These are phyloP conservation scores for Amphirosellinia nigrospora DNA, from an alignment of 495 filamentous ascomycete species.

Conservation along the genomic window DNA sequence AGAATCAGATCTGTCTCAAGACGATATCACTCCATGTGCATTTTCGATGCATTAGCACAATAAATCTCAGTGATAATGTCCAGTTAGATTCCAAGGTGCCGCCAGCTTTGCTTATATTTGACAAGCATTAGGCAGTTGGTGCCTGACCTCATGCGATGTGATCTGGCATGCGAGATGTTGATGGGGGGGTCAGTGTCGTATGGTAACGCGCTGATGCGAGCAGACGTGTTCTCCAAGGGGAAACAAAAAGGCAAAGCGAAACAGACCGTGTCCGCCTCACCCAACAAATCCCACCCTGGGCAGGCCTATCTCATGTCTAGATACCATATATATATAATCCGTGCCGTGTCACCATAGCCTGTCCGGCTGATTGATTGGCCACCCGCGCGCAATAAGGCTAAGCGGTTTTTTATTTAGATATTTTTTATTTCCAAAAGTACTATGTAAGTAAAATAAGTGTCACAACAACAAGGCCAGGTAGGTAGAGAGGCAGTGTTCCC, in stretches of 20 bases:
- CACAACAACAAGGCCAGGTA: slow-evolving; percentile 2
- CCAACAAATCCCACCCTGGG: not conserved
- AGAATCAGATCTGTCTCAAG: not conserved
- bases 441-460: not conserved
- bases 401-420: not conserved
- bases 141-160: slow-evolving; percentile 11
- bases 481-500: not conserved
- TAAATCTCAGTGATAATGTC: not conserved
- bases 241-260: not conserved
- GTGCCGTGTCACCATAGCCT: slow-evolving; percentile 21
- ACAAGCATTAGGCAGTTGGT: slow-evolving; percentile 15
- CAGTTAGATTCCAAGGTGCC: not conserved
- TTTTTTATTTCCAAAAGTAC: too few relatives aligned
- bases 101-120: slow-evolving; percentile 10
- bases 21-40: not conserved
- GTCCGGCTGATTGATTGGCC: slow-evolving; percentile 18
- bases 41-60: not conserved
- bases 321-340: not conserved
- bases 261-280: slow-evolving; percentile 1
- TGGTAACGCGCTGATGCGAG: not conserved
- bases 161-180: slow-evolving; percentile 7
- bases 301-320: not conserved
- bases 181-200: slow-evolving; percentile 20
- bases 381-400: slow-evolving; percentile 14
- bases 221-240: slow-evolving; percentile 6